A percentile compares a stretch with the other conserved stretches of the same genome.
Evolutionary conservation across 306 rosid genomes (phyloP).

Genomic region (Quercus robur): DNA sequence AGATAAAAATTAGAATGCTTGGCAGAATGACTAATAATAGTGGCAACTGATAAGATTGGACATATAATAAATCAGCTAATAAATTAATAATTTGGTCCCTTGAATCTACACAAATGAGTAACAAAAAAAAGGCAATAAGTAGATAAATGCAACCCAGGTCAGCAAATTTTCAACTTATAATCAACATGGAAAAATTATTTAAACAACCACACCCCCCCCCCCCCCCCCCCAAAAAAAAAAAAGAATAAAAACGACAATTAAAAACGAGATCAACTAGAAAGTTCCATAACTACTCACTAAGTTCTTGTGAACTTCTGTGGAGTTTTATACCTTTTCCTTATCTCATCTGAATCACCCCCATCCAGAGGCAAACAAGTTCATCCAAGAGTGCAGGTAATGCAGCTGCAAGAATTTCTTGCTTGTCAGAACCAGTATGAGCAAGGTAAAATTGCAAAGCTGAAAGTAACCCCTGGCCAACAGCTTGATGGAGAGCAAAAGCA

Average conservation of each 20-base stretch:
- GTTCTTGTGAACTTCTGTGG: neutral
- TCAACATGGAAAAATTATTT: too few species aligned
- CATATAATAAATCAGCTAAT: neutral
- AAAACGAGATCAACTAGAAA: neutral
- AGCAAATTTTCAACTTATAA: neutral
- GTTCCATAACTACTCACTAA: neutral
- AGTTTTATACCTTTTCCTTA: slow-evolving; percentile 53
- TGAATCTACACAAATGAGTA: slow-evolving; percentile 18
- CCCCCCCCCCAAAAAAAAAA: slow-evolving; percentile 51
- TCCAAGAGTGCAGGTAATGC: slow-evolving; percentile 86
- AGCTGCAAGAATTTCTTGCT: slow-evolving; percentile 77
- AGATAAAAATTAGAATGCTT: slow-evolving; percentile 25
- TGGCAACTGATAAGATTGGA: neutral
- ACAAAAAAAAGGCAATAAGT: slow-evolving; percentile 15
- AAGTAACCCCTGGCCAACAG: slow-evolving; percentile 54
- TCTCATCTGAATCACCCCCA: too few species aligned
- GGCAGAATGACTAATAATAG: slow-evolving; percentile 10
- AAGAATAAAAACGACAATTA: neutral
- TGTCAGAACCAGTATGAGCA: slow-evolving; percentile 58
- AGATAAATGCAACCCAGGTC: slow-evolving; percentile 16
- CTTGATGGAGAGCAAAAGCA: slow-evolving; percentile 79
- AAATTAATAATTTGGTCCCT: neutral
- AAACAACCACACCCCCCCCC: neutral
- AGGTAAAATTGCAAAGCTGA: slow-evolving; percentile 84
- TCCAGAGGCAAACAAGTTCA: slow-evolving; percentile 68